Evolutionary conservation across 257 asterid species (phyloP), one percentile per base, ranked within the genome.

Genomic region (Hygrophila difformis): DNA sequence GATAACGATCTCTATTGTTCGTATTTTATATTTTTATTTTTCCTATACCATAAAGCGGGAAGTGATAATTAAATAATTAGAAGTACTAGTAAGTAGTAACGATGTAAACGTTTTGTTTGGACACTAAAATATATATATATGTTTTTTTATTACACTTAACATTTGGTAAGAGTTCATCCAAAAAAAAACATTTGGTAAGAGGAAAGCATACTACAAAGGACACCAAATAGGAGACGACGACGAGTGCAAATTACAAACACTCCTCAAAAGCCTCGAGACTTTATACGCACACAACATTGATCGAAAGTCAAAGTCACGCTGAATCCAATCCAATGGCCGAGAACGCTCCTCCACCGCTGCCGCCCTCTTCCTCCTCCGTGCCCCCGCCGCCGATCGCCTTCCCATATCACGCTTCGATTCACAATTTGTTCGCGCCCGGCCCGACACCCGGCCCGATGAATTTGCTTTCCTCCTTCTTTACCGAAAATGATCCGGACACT

Each of bases 371-470:
- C n/a, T n/a, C 82, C 20, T 29, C 72, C 11, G 50, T 50, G 24
- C 67, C 69, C 35, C 58, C 63, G 52, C 94, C 96, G 33, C 57
- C 77, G 13, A 62, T 81, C 43, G 52, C 55, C 44, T 49, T 77
- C n/a, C 93, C 91, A 33, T 60, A 82, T 1, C 56, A 75, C 16
- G 66, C 52, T 40, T 41, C 87, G 28, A 56, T 71, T 21, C 83
- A 78, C 18, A 69, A 37, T 55, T 7, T 76, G 7, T 75, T 77
- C 49, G 78, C 69, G 36, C 53, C 60, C 5, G 77, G 73, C 0
- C 75, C 49, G 12, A 81, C 84, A 43, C 86, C 94, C 0, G 87
- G 86, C 34, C 83, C 81, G 51, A 68, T 78, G 86, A 65, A 68
- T 28, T 43, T 76, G 16, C 81, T 79, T 0, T 73, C 94, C 9